A percentile compares a stretch with the other conserved stretches of the same genome.
phyloP scores from a whole-genome alignment of 2,329 filamentous ascomycete species.

The Pyrenochaeta sp. region DNA sequence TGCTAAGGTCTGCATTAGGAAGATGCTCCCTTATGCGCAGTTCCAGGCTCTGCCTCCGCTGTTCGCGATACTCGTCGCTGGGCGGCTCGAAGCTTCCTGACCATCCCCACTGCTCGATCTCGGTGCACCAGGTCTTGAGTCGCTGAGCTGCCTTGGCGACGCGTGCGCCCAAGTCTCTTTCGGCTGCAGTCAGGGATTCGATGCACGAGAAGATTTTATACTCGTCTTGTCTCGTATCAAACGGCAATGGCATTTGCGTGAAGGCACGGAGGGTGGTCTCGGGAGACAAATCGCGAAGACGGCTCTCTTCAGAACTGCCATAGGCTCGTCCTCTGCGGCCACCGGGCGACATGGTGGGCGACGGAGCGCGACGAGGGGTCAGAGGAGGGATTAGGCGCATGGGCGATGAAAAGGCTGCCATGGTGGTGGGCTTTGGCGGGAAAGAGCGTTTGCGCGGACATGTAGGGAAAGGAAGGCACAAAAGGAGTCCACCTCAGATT shows the following conservation, averaged over 20 bases:
- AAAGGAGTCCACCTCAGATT: constrained; percentile 6
- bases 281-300: constrained; percentile 50
- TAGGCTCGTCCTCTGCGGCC: constrained; percentile 34
- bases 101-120: constrained; percentile 72
- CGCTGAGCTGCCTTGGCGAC: constrained; percentile 75
- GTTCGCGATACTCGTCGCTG: constrained; percentile 34
- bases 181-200: constrained; percentile 67
- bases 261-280: constrained; percentile 53
- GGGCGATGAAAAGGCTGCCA: constrained; percentile 39
- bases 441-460: constrained; percentile 30
- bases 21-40: constrained; percentile 43
- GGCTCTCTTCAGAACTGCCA: constrained; percentile 40
- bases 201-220: constrained; percentile 63
- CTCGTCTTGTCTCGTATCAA: constrained; percentile 51
- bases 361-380: constrained; percentile 41
- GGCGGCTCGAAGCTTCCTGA: constrained; percentile 58
- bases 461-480: constrained; percentile 21
- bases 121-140: constrained; percentile 78
- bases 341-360: constrained; percentile 46
- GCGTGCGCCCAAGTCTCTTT: constrained; percentile 75
- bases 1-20: constrained; percentile 29
- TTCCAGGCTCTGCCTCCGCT: constrained; percentile 42
- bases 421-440: constrained; percentile 25
- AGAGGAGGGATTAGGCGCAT: constrained; percentile 41
- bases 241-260: constrained; percentile 54